These are phyloP conservation scores for Ceratocystiopsis brevicomis DNA, from an alignment of 2,329 filamentous ascomycete species.

Conservation along the genomic window DNA sequence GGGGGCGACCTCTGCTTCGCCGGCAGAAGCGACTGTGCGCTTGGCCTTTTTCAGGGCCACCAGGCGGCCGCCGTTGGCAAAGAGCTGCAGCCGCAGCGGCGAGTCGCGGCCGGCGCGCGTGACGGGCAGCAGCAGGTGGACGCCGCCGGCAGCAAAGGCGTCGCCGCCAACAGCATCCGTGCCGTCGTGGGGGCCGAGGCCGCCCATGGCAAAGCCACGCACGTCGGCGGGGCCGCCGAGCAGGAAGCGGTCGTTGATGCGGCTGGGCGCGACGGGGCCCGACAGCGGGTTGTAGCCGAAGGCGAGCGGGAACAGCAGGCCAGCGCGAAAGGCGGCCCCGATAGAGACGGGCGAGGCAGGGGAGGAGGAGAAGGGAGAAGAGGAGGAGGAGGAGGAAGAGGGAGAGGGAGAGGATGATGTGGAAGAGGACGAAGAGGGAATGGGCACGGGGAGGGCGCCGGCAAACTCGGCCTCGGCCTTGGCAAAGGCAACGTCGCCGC, in stretches of 20 bases:
- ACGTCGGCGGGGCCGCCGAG: conserved; percentile 90
- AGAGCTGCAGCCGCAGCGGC: conserved; percentile 71
- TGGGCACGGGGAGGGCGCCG: conserved; percentile 51
- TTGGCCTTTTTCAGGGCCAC: conserved; percentile 43
- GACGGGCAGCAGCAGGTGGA: conserved; percentile 69
- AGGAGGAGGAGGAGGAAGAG: background rate
- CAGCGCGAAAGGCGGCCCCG: conserved; percentile 62
- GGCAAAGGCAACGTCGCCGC: conserved; percentile 82
- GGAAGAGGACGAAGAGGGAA: conserved; percentile 25
- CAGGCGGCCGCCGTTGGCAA: conserved; percentile 75
- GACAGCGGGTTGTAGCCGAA: conserved; percentile 33
- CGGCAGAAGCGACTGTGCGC: conserved; percentile 10
- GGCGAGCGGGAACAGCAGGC: conserved; percentile 66
- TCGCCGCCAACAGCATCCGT: conserved; percentile 78
- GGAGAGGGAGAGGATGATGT: background rate
- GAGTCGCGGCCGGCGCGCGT: conserved; percentile 67
- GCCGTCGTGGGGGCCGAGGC: conserved; percentile 76
- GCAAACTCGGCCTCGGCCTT: conserved; percentile 79
- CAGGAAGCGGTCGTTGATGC: conserved; percentile 86
- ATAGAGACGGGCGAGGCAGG: conserved; percentile 51
- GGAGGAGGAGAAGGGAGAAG: background rate
- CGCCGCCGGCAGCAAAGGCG: conserved; percentile 73
- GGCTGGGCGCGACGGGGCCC: conserved; percentile 43
- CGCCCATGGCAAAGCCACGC: conserved; percentile 77
- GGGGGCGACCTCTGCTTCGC: background rate